Base-by-base conservation (phyloP, 768 basidiomycete genomes). In the Auricularia auricula-judae region DNA sequence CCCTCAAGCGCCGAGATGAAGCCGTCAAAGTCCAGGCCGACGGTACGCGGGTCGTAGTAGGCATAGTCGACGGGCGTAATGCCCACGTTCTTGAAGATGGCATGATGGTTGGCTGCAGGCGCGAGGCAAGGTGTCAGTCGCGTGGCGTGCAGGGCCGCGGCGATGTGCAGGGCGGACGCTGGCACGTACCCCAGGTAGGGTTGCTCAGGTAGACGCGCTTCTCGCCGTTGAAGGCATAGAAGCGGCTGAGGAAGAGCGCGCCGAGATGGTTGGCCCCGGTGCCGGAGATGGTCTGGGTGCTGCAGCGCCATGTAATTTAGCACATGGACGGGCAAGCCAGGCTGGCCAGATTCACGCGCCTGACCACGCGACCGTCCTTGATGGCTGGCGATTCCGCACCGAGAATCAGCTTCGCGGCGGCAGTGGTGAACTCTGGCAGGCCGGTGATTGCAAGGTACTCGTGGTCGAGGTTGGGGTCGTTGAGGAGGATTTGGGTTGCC, bases 191-290 rank as follows among this genome's bases (percentile, higher is more conserved):
- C 96, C 96, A 99, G 7, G 96, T 96, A 33, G 96, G 96, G 70
- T 93, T 85, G 72, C 94, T 94, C 70, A 99, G 72, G 74, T 88
- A 93, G 67, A 97, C 76, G 67, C 80, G 82, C 70, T 89, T 87
- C 61, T 82, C 74, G 62, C 85, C 83, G 62, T 76, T 76, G 79
- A 82, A 90, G 3, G 80, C 77, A 76, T 96, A 97, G 77, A 90
- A 94, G 66, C 80, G 80, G 66, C 86, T 85, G 68, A 98, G 76
- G 80, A 97, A 97, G 62, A 93, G 76, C 2, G 87, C 94, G 33
- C 86, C 95, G 60, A 96, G 82, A 75, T 96, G 94, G 78, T 96
- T 95, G 61, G 95, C 95, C 61, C 95, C 95, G 2, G 95, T 98
- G 34, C 95, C 95, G 14, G 93, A 96, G 68, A 97, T 90, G 14